Conservation (phyloP, 2,329 filamentous ascomycete species). For the Aspergillus sp. region DNA sequence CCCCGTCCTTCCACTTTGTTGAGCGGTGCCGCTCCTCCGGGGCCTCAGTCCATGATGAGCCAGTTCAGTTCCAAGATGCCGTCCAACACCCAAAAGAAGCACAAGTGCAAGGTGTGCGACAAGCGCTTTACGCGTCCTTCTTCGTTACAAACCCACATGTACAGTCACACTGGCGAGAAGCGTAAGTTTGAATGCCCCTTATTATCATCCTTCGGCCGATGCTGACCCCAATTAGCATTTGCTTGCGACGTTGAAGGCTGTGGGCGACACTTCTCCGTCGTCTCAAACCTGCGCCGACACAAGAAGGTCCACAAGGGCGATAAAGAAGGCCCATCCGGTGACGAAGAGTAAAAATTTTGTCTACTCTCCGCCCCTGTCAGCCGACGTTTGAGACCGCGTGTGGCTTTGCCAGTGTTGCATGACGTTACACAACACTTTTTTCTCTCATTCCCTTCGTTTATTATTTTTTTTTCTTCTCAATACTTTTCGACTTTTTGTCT, state of each 20-base stretch:
- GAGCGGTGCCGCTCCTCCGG: slow-evolving; percentile 61
- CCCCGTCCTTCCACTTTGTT: slow-evolving; percentile 66
- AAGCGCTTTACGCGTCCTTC: slow-evolving; percentile 94
- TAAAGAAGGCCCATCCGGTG: slow-evolving; percentile 33
- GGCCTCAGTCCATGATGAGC: slow-evolving; percentile 95
- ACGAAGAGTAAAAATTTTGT: slow-evolving; percentile 34
- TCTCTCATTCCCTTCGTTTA: slow-evolving; percentile 14
- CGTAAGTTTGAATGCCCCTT: slow-evolving; percentile 57
- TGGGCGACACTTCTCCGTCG: slow-evolving; percentile 92
- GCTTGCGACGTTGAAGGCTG: slow-evolving; percentile 91
- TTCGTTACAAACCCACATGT: slow-evolving; percentile 95
- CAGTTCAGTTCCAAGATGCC: slow-evolving; percentile 97
- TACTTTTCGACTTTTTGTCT: slow-evolving; percentile 9
- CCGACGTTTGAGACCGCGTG: slow-evolving; percentile 3
- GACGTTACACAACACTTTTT: slow-evolving; percentile 27
- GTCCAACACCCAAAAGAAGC: slow-evolving; percentile 95
- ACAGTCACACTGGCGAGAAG: slow-evolving; percentile 96
- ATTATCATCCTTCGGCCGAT: neutral
- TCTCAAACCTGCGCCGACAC: slow-evolving; percentile 89
- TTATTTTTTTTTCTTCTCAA: slow-evolving; percentile 14
- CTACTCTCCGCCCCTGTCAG: neutral
- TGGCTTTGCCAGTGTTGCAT: slow-evolving; percentile 5
- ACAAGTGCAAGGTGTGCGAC: slow-evolving; percentile 98
- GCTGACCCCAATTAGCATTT: slow-evolving; percentile 59
- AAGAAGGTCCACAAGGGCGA: slow-evolving; percentile 87